A percentile compares a stretch with the other conserved stretches of the same genome.
These are phyloP conservation scores for Elsinoe australis DNA, from an alignment of 2,329 filamentous ascomycete species.

Conservation along the genomic window DNA sequence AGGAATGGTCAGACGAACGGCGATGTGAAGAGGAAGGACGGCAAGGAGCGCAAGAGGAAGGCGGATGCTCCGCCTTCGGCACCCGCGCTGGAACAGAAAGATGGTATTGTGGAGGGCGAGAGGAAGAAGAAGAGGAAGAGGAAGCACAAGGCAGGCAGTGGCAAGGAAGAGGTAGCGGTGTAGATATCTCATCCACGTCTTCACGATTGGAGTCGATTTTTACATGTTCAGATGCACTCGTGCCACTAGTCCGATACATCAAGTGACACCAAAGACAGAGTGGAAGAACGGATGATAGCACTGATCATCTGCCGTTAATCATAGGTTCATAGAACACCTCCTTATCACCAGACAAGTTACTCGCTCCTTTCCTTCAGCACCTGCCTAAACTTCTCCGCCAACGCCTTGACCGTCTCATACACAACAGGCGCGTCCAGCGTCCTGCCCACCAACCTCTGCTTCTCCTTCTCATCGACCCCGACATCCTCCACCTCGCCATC, in stretches of 20 bases:
- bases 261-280: no score
- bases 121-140: slow-evolving; percentile 11
- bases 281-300: no score
- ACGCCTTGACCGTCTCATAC: slow-evolving; percentile 27
- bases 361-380: slow-evolving; percentile 21
- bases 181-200: no score
- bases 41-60: background rate
- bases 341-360: background rate
- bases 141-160: background rate
- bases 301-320: background rate
- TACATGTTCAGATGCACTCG: no score
- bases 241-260: no score
- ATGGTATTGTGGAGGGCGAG: slow-evolving; percentile 8
- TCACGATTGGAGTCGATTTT: no score
- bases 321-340: background rate
- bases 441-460: slow-evolving; percentile 28
- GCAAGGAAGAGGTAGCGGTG: background rate
- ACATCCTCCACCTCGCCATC: slow-evolving; percentile 27
- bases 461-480: slow-evolving; percentile 25
- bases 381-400: slow-evolving; percentile 30
- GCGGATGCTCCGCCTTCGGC: no score
- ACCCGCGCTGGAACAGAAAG: no score
- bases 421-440: slow-evolving; percentile 29
- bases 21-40: background rate
- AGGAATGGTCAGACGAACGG: background rate